Evolutionary conservation across 495 filamentous ascomycete genomes (phyloP), one percentile per base, ranked within the genome.

Genomic region (Friedmanniomyces endolithicus): DNA sequence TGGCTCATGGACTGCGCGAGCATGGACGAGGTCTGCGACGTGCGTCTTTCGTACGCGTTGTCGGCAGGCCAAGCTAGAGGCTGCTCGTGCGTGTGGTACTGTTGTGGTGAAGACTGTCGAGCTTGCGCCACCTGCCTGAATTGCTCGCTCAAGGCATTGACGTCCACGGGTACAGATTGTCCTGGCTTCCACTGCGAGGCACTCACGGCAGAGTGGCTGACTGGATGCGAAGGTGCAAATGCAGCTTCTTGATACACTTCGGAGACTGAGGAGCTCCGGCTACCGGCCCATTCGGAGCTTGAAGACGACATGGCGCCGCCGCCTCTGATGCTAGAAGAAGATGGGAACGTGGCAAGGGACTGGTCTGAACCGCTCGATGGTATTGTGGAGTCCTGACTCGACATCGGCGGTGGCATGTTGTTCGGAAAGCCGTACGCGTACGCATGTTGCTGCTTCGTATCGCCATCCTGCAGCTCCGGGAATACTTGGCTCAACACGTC

Each of bases 1-100:
- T 52, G 48, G 39, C 56, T 44, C 63, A 64, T 59, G 1, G 56
- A 60, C 16, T 64, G 56, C 12, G 63, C 56, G 24, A 64, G 53
- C 53, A 57, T 54, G 9, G 62, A 44, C 4, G 59, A 44, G 4
- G 59, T 54, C 20, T 33, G 40, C 12, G 60, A 62, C 9, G 35
- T 46, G 16, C 56, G 22, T 9, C 56, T 39, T 4, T 25, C 56
- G 55, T 35, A 62, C 1, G 59, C 49, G n/a, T 52, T 60, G 12
- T 62, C 63, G 20, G 39, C 25, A 7, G 59, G 60, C 34, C 47
- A 59, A 12, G 56, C 56, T 7, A 63, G 56, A 3, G 63, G 60
- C 41, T 64, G 53, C 34, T 64, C 50, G 24, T 39, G 39, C 20
- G 45, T 19, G n/a, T 56, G 55, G 16, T 50, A 29, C n/a, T 53